Evolutionary conservation across 352 stramenopile species (phyloP).

Genomic region (Phytophthora ohioensis): DNA sequence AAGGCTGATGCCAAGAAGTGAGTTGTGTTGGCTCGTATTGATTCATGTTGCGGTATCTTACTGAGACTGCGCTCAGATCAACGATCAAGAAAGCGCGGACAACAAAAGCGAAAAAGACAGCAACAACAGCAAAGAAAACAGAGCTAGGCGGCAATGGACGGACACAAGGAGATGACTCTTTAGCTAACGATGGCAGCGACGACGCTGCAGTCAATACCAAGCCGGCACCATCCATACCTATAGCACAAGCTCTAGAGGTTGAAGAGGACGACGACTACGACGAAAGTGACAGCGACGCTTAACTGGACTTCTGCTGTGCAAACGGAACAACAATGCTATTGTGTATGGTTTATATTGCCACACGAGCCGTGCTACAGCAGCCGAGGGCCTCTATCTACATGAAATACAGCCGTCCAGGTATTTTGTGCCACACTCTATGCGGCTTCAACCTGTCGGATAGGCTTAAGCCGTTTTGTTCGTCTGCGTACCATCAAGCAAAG

Average conservation of each 20-base stretch:
- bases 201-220: conserved; percentile 4
- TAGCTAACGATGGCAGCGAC: background rate
- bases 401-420: conserved; percentile 38
- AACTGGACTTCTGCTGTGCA: background rate
- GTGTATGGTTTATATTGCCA: conserved; percentile 42
- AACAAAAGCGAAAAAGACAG: conserved; percentile 19
- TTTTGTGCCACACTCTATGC: conserved; percentile 17
- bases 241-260: conserved; percentile 40
- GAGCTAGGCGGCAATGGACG: background rate
- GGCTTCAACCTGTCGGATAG: conserved; percentile 8
- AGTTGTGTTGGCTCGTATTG: conserved; percentile 12
- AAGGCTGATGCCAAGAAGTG: conserved; percentile 33
- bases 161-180: conserved; percentile 7
- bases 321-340: conserved; percentile 10
- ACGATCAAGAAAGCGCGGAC: conserved; percentile 36
- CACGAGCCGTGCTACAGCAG: conserved; percentile 20
- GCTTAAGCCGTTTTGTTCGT: conserved; percentile 38
- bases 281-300: conserved; percentile 71
- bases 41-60: conserved; percentile 2
- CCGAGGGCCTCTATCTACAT: conserved; percentile 39
- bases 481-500: conserved; percentile 46
- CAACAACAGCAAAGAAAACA: conserved; percentile 8
- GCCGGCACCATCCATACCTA: conserved; percentile 1
- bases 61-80: conserved; percentile 9
- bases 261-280: conserved; percentile 83